These are phyloP conservation scores for Claviceps monticola DNA, from an alignment of 2,329 filamentous ascomycete genomes.

Conservation along the genomic window DNA sequence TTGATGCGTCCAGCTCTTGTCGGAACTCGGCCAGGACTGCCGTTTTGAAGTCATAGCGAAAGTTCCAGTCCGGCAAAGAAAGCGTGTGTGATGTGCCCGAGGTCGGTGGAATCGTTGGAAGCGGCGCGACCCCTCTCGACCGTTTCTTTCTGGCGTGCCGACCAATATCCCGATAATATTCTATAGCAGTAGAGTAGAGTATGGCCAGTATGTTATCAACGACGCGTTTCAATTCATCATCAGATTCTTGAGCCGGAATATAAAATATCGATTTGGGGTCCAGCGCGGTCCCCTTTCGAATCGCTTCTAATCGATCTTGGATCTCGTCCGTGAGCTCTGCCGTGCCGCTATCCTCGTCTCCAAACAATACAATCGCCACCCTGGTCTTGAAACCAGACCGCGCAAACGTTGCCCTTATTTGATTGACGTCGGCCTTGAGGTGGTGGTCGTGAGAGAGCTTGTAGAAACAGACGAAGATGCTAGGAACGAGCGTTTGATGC, in stretches of 20 bases:
- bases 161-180: constrained; percentile 91
- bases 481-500: constrained; percentile 73
- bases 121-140: constrained; percentile 61
- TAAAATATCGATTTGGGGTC: constrained; percentile 81
- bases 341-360: constrained; percentile 14
- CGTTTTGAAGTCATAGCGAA: constrained; percentile 89
- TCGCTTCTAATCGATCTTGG: constrained; percentile 59
- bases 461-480: constrained; percentile 71
- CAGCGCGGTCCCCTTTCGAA: constrained; percentile 65
- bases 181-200: constrained; percentile 60
- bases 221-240: constrained; percentile 58
- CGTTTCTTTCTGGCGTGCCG: constrained; percentile 84
- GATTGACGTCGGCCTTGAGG: constrained; percentile 75
- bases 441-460: constrained; percentile 69
- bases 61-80: constrained; percentile 79
- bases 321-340: constrained; percentile 47
- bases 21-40: constrained; percentile 85
- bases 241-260: constrained; percentile 58
- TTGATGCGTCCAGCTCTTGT: constrained; percentile 78
- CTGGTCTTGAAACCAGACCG: constrained; percentile 65
- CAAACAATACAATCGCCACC: constrained; percentile 51
- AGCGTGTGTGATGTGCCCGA: constrained; percentile 73
- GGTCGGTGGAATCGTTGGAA: constrained; percentile 71
- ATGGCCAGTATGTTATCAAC: constrained; percentile 58
- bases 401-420: constrained; percentile 52